Conservation (phyloP, 768 basidiomycete genomes). For the Tricholoma matsutake region DNA sequence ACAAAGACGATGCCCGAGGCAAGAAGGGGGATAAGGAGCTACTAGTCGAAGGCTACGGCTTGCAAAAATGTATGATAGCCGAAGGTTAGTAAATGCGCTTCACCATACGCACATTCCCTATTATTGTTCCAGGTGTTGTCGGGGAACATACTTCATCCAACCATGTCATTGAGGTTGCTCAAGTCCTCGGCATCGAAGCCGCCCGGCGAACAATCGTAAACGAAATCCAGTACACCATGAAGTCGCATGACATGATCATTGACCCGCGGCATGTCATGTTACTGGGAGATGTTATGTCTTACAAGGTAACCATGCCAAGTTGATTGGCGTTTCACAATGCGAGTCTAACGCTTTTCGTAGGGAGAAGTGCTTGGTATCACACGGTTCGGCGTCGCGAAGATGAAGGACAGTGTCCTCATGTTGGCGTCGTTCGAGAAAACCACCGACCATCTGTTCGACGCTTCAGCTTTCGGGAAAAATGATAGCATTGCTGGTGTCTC, state of each 20-base stretch:
- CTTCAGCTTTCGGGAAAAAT: slow-evolving; percentile 92
- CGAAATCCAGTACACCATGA: slow-evolving; percentile 97
- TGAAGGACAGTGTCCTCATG: slow-evolving; percentile 99
- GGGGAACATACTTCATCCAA: slow-evolving; percentile 93
- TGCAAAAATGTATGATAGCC: slow-evolving; percentile 95
- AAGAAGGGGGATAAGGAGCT: slow-evolving; percentile 89
- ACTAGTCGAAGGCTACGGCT: slow-evolving; percentile 94
- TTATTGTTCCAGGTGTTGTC: slow-evolving; percentile 66
- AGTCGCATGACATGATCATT: slow-evolving; percentile 95
- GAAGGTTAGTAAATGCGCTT: slow-evolving; percentile 57
- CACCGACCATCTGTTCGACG: slow-evolving; percentile 98
- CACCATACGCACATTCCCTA: not conserved
- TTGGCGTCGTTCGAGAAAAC: slow-evolving; percentile 99
- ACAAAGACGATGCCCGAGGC: slow-evolving; percentile 74
- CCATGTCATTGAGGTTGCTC: slow-evolving; percentile 93
- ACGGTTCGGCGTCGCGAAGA: slow-evolving; percentile 97
- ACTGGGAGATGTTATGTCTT: slow-evolving; percentile 97
- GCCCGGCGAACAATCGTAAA: slow-evolving; percentile 92
- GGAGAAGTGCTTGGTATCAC: slow-evolving; percentile 98
- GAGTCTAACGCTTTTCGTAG: slow-evolving; percentile 35
- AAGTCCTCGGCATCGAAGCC: slow-evolving; percentile 98
- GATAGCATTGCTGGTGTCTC: slow-evolving; percentile 96
- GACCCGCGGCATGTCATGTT: slow-evolving; percentile 99
- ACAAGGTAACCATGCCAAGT: slow-evolving; percentile 61
- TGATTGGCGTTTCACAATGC: not conserved